A percentile compares a stretch with the other conserved stretches of the same genome.
Evolutionary conservation across 176 grass and related monocot species (phyloP).

Genomic region (Hordeum marinum): DNA sequence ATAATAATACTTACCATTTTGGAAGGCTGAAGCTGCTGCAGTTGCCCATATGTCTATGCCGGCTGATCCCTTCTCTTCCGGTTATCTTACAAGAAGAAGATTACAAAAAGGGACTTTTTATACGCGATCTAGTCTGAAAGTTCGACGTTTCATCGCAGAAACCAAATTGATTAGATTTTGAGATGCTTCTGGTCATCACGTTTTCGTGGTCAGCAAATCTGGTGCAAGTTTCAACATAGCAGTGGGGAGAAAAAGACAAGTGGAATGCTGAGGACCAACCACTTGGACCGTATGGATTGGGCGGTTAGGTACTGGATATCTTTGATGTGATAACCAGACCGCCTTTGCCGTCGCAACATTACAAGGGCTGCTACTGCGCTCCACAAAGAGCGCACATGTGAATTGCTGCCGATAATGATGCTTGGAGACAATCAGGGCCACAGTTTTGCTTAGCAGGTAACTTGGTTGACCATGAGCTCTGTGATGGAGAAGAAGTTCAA

Average conservation of each 20-base stretch:
- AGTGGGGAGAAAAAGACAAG: neutral
- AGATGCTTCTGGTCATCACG: constrained; percentile 4
- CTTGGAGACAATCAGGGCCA: neutral
- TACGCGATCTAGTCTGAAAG: neutral
- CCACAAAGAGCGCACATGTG: neutral
- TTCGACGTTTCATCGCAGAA: neutral
- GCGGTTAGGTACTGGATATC: neutral
- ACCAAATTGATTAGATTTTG: constrained; percentile 16
- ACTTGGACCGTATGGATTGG: constrained; percentile 13
- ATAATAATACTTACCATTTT: constrained; percentile 26
- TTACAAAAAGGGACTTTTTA: constrained; percentile 16
- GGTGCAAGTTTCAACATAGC: neutral
- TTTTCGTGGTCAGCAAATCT: constrained; percentile 13
- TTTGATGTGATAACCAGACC: constrained; percentile 18
- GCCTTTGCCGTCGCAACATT: constrained; percentile 1
- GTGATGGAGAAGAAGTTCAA: neutral
- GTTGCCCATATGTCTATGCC: constrained; percentile 46
- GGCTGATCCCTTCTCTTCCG: neutral
- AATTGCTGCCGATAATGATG: neutral
- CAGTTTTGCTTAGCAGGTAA: constrained; percentile 23
- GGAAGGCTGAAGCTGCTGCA: constrained; percentile 26
- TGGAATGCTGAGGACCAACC: constrained; percentile 14
- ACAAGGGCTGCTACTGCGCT: neutral
- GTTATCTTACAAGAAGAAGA: neutral
- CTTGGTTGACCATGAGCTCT: constrained; percentile 7